These are phyloP conservation scores for Metschnikowia bowlesiae DNA, from an alignment of 805 yeast species.

Conservation along the genomic window DNA sequence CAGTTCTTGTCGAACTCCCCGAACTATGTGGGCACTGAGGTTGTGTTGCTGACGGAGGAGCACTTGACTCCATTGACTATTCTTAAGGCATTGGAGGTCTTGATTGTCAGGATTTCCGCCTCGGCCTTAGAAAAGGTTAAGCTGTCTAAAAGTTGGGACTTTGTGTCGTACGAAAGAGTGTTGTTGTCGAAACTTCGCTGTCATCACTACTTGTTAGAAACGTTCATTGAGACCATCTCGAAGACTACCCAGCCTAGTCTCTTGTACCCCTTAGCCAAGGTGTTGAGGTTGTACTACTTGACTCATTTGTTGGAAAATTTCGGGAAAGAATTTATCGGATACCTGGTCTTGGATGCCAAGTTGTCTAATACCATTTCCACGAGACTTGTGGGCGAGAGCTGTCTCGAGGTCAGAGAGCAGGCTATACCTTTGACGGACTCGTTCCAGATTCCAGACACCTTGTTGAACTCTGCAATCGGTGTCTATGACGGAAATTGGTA, in stretches of 20 bases:
- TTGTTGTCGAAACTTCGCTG: slow-evolving; percentile 40
- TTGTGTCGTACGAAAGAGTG: slow-evolving; percentile 35
- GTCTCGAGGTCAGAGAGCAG: slow-evolving; percentile 14
- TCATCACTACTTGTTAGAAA: slow-evolving; percentile 38
- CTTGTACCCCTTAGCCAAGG: slow-evolving; percentile 22
- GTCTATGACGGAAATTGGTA: slow-evolving; percentile 19
- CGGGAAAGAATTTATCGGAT: slow-evolving; percentile 35
- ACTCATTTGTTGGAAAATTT: slow-evolving; percentile 25
- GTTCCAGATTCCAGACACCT: slow-evolving; percentile 18
- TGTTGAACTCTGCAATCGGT: slow-evolving; percentile 19
- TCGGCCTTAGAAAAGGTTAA: slow-evolving; percentile 27
- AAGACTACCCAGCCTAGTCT: slow-evolving; percentile 24
- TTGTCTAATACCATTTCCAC: slow-evolving; percentile 26
- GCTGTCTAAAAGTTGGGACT: slow-evolving; percentile 30
- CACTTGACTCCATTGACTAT: slow-evolving; percentile 19
- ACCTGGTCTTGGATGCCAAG: slow-evolving; percentile 28
- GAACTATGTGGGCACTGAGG: slow-evolving; percentile 2
- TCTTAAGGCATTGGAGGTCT: slow-evolving; percentile 28
- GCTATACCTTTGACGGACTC: slow-evolving; percentile 18
- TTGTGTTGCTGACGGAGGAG: slow-evolving; percentile 5
- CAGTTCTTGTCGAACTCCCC: slow-evolving; percentile 15
- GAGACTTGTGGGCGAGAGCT: slow-evolving; percentile 14
- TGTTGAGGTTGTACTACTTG: slow-evolving; percentile 32
- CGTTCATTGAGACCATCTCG: slow-evolving; percentile 21
- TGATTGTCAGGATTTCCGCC: slow-evolving; percentile 32